These are phyloP conservation scores for Nigrospora sphaerica DNA, from an alignment of 2,329 filamentous ascomycete genomes.

Conservation along the genomic window DNA sequence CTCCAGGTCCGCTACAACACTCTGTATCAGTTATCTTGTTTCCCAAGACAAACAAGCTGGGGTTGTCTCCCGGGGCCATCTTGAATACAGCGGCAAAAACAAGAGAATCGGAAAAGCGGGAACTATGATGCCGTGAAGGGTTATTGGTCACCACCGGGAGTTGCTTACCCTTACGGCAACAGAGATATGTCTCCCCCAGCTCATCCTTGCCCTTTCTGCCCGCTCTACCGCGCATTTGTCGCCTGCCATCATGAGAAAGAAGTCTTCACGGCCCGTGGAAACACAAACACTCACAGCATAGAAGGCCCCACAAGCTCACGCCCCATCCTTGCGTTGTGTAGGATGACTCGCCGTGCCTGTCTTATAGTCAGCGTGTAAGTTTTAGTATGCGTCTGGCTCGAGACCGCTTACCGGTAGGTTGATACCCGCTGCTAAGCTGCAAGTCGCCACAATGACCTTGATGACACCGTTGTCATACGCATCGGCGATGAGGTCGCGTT, in stretches of 20 bases:
- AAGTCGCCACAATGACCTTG: slow-evolving; percentile 69
- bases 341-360: slow-evolving; percentile 61
- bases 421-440: slow-evolving; percentile 76
- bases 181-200: slow-evolving; percentile 70
- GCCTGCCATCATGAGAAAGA: slow-evolving; percentile 13
- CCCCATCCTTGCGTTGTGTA: slow-evolving; percentile 70
- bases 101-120: too few relatives aligned
- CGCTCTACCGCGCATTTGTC: slow-evolving; percentile 74
- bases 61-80: too few relatives aligned
- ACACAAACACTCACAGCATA: slow-evolving; percentile 42
- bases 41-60: too few relatives aligned
- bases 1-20: slow-evolving; percentile 48
- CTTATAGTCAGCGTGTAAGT: neutral
- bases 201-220: slow-evolving; percentile 75
- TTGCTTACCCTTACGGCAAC: slow-evolving; percentile 46
- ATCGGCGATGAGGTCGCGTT: slow-evolving; percentile 62
- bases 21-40: too few relatives aligned
- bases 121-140: too few relatives aligned
- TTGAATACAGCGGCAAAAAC: too few relatives aligned
- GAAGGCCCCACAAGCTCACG: slow-evolving; percentile 69
- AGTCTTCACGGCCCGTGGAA: neutral
- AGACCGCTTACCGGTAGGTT: slow-evolving; percentile 44
- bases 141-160: too few relatives aligned
- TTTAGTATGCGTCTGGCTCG: neutral
- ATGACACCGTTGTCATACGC: slow-evolving; percentile 64